These are phyloP conservation scores for Marchantia polymorpha DNA, from an alignment of 225 moss, liverwort and hornwort species.

Conservation along the genomic window DNA sequence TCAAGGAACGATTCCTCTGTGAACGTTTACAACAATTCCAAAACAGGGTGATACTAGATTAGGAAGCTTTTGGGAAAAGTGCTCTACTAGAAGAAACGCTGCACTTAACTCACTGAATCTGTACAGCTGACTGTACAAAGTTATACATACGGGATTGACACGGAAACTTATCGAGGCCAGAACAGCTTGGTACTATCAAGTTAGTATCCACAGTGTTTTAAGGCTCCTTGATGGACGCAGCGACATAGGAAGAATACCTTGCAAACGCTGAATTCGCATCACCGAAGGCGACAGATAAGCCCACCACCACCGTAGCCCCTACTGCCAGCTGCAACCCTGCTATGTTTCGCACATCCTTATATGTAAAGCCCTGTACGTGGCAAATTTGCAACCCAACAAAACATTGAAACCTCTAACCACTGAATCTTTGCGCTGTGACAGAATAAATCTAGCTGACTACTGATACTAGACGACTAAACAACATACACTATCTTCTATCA, in stretches of 20 bases:
- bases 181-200: no score
- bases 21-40: no score
- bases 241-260: constrained; percentile 35
- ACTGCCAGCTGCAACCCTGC: constrained; percentile 67
- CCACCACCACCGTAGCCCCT: constrained; percentile 60
- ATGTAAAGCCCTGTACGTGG: constrained; percentile 61
- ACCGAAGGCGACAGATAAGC: constrained; percentile 63
- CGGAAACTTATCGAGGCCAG: no score
- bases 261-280: constrained; percentile 53
- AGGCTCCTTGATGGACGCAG: not conserved
- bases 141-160: no score
- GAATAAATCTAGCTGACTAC: not conserved
- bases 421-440: not conserved
- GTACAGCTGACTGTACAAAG: no score
- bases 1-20: no score
- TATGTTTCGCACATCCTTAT: constrained; percentile 64
- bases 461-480: no score
- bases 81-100: no score
- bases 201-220: no score
- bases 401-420: constrained; percentile 13
- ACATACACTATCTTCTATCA: not conserved
- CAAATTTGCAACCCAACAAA: constrained; percentile 12
- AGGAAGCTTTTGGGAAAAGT: no score
- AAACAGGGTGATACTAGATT: no score
- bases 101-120: no score